A percentile compares a stretch with the other conserved stretches of the same genome.
Conservation (phyloP, 306 rosid species). For the Cicer pinnatifidum region DNA sequence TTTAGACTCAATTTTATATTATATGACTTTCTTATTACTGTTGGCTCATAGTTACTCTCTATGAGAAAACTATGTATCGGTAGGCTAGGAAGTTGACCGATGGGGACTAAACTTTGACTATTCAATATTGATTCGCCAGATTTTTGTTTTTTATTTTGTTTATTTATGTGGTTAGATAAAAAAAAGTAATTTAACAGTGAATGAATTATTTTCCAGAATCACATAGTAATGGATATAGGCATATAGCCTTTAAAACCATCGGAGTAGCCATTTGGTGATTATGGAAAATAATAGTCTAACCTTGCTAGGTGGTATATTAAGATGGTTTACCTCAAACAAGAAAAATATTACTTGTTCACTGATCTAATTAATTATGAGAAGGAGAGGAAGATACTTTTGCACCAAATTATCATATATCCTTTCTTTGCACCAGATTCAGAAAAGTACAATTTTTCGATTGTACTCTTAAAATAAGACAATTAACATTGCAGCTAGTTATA, state of each 20-base stretch:
- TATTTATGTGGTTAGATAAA: background rate
- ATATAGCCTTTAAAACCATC: background rate
- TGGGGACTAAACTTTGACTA: background rate
- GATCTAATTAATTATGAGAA: no score
- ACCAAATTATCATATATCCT: no score
- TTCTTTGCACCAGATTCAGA: no score
- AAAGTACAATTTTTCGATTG: no score
- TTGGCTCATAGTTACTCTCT: background rate
- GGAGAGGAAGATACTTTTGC: no score
- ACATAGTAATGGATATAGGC: background rate
- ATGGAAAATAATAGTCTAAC: background rate
- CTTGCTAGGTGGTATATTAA: background rate
- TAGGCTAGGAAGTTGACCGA: slow-evolving; percentile 1
- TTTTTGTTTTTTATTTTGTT: background rate
- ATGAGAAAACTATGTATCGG: background rate
- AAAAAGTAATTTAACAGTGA: background rate
- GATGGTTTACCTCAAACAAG: slow-evolving; percentile 1
- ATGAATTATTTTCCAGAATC: background rate
- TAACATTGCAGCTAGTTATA: no score
- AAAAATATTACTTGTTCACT: background rate
- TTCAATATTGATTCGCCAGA: background rate
- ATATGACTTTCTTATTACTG: background rate
- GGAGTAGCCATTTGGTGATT: slow-evolving; percentile 4
- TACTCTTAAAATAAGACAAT: no score
- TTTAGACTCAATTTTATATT: background rate